Percentiles rank a stretch among this genome's conserved stretches.
These are phyloP conservation scores for Candida sp. DNA, from an alignment of 1,139 yeast species.

Conservation along the genomic window DNA sequence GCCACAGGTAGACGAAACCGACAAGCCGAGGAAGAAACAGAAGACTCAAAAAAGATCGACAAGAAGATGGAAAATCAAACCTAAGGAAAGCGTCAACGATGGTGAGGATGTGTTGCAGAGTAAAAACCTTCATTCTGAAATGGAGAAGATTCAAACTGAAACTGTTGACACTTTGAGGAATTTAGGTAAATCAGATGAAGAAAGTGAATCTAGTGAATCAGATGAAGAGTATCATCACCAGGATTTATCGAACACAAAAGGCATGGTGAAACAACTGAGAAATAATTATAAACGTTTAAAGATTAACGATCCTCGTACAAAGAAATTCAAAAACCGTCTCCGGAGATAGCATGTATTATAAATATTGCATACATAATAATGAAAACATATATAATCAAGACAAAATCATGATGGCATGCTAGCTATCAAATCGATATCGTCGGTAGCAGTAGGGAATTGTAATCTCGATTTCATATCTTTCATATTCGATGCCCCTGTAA, in stretches of 20 bases:
- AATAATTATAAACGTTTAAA: conserved; percentile 40
- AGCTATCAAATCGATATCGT: conserved; percentile 10
- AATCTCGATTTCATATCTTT: conserved; percentile 11
- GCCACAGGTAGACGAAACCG: conserved; percentile 8
- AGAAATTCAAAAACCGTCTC: conserved; percentile 17
- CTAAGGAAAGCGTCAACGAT: conserved; percentile 19
- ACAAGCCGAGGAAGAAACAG: conserved; percentile 27
- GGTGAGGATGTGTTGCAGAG: conserved; percentile 23
- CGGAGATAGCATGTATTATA: conserved; percentile 5
- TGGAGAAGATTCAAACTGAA: conserved; percentile 25
- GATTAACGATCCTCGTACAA: conserved; percentile 37
- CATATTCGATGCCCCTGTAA: conserved; percentile 1
- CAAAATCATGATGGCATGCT: neutral
- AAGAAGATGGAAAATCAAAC: conserved; percentile 55
- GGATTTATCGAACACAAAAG: conserved; percentile 6
- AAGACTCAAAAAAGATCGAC: conserved; percentile 62
- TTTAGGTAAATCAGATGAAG: conserved; percentile 19
- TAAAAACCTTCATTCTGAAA: conserved; percentile 39
- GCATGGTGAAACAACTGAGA: conserved; percentile 33
- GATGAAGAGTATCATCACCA: conserved; percentile 9
- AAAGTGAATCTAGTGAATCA: conserved; percentile 20
- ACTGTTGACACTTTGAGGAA: conserved; percentile 16
- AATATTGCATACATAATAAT: conserved; percentile 5
- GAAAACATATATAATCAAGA: conserved; percentile 2
- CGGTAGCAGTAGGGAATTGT: conserved; percentile 11